Base-by-base conservation (phyloP, 225 moss, liverwort and hornwort species). In the Climacium dendroides region DNA sequence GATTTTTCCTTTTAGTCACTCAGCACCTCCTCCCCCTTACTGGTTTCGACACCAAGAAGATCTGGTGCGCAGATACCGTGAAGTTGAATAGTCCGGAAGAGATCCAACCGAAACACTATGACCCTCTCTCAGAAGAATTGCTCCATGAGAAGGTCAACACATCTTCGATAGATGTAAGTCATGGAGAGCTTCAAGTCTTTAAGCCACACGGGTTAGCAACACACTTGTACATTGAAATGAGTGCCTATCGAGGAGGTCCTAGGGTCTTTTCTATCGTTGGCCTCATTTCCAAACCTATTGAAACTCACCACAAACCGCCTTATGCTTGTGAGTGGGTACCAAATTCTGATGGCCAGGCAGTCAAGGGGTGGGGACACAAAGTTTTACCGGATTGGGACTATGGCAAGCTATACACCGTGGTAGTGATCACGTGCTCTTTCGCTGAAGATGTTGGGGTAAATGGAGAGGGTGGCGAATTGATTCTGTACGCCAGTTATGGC, bases 151-250 rank as follows among this genome's bases (percentile, higher is more conserved):
- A 86, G 29, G 72, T 88, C 86, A 62, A 88, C 37, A 66, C 66
- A 35, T 86, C 92, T 59, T 84, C n/a, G 58, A 84, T 88, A 58
- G 79, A 92, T 85, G 28, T 88, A 64, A 82, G 69, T 19, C 67
- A 88, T 41, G 93, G 90, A 15, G 86, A 87, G 87, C 19, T 92
- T 12, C 86, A 82, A 72, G 47, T 84, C 57, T 93, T 93, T 69
- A 85, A 80, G 39, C 89, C 93, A 52, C 91, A 94, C 55, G 94
- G 94, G 22, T 37, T 90, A 45, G 93, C 86, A n/a, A 61, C 91
- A 17, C 91, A 92, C 47, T 87, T 94, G 72, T 93, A 86, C 87
- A 88, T 94, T 64, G 87, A 93, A 79, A 90, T 94, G 91, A 83
- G 89, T 63, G 91, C 93, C 10, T 93, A 90, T 47, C 83, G 94